Evolutionary conservation across 2,329 filamentous ascomycete genomes (phyloP).

Genomic region (Cladorrhinum sp.): DNA sequence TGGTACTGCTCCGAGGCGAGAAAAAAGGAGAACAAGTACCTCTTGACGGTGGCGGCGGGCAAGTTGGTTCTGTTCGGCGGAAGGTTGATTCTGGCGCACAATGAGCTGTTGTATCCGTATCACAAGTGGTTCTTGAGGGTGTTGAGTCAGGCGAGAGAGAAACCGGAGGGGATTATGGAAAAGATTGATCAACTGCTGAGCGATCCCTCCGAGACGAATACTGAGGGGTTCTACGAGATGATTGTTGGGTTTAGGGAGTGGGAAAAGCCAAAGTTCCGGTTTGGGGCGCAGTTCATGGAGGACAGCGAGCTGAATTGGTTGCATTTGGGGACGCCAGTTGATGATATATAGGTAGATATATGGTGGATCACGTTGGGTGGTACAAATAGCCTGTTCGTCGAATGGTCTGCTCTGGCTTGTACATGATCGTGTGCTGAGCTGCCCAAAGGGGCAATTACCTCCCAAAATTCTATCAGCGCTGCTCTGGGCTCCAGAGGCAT

Average conservation of each 20-base stretch:
- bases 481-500: no score
- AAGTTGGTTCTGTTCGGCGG: constrained; percentile 23
- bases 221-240: constrained; percentile 17
- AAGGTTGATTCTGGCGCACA: constrained; percentile 22
- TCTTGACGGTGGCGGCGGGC: constrained; percentile 14
- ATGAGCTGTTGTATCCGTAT: constrained; percentile 23
- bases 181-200: constrained; percentile 3
- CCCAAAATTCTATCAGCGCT: no score
- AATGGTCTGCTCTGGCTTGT: no score
- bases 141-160: constrained; percentile 15
- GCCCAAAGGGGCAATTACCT: no score
- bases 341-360: constrained; percentile 12
- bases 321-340: constrained; percentile 13
- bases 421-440: no score
- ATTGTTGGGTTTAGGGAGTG: constrained; percentile 15
- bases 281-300: constrained; percentile 11
- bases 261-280: constrained; percentile 1
- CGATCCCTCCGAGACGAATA: constrained; percentile 15
- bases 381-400: no score
- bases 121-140: constrained; percentile 23
- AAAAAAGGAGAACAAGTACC: constrained; percentile 16
- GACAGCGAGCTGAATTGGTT: constrained; percentile 22
- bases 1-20: constrained; percentile 17
- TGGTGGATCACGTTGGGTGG: neutral
- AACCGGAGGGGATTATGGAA: constrained; percentile 18